These are phyloP conservation scores for Allium fistulosum DNA, from an alignment of 106 monocot genomes.

Conservation along the genomic window DNA sequence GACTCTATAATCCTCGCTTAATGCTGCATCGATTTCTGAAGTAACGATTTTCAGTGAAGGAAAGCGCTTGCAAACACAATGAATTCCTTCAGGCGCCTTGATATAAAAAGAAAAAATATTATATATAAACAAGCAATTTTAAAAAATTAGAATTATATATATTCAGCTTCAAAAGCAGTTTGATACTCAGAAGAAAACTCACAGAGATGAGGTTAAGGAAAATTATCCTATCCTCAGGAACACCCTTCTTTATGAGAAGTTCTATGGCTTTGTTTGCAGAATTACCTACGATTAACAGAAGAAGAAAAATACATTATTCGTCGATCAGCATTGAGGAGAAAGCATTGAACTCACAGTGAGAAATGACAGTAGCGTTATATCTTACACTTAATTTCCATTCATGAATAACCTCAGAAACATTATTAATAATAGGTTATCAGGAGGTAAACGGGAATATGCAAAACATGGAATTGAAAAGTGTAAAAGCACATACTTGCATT, in stretches of 20 bases:
- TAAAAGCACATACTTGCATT: no score
- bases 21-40: slow-evolving; percentile 89
- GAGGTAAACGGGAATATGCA: no score
- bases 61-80: slow-evolving; percentile 75
- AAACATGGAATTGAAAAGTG: no score
- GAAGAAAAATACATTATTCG: no score
- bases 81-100: slow-evolving; percentile 94
- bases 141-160: no score
- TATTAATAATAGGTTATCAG: no score
- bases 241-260: slow-evolving; percentile 82
- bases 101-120: background rate
- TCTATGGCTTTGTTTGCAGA: slow-evolving; percentile 92
- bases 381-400: no score
- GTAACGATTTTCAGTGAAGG: slow-evolving; percentile 83
- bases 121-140: no score
- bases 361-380: no score
- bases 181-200: slow-evolving; percentile 9
- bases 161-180: background rate
- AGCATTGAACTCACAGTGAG: no score
- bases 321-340: no score
- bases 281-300: slow-evolving; percentile 35
- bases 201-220: slow-evolving; percentile 96
- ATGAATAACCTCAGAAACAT: no score
- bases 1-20: slow-evolving; percentile 20
- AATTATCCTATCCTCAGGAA: slow-evolving; percentile 74